Base-by-base conservation (phyloP, 1,284 basidiomycete species). In the Apiotrichum gamsii region DNA sequence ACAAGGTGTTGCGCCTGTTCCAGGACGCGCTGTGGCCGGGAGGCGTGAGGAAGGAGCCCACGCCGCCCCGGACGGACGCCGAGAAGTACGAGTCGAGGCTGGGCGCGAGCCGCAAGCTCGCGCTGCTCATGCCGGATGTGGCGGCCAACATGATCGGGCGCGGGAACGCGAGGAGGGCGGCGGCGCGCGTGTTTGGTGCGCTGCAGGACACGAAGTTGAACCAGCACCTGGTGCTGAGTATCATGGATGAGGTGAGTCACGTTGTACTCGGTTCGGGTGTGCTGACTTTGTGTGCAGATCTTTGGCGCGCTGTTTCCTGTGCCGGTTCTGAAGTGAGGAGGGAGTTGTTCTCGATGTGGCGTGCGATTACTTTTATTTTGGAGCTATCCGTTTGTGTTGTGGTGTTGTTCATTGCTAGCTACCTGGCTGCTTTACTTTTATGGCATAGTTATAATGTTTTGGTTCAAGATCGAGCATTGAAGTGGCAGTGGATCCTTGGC, bases 111-210 rank as follows among this genome's bases (percentile, higher is more conserved):
- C 77, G 84, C 54, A 93, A 94, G 62, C 76, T 96, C 9, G 61
- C 56, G 3, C 16, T 86, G 19, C 76, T 97, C 34, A 84, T 98
- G 54, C 93, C 94, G 61, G 94, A 96, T 61, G 72, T 96, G 38
- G 90, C 88, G 24, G 89, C 93, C 6, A 96, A 94, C 62, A 89
- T 96, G 82, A 94, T 97, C 54, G 94, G 94, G 9, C 78, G 90
- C 20, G 84, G 88, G 2, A 96, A 97, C 66, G 90, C 93, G 10
- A 80, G 90, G 8, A 79, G 90, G 36, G 94, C 91, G 6, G 90
- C 93, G 4, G 78, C 90, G 39, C 78, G 89, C 41, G 84, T 94
- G 51, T 96, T 96, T 65, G 84, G 90, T 2, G 87, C 93, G 1
- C 69, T 96, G 37, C 94, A 97, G 70, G 96, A 97, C 64, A 79